Evolutionary conservation across 2,329 filamentous ascomycete species (phyloP).

Genomic region (Blastomyces gilchristii): DNA sequence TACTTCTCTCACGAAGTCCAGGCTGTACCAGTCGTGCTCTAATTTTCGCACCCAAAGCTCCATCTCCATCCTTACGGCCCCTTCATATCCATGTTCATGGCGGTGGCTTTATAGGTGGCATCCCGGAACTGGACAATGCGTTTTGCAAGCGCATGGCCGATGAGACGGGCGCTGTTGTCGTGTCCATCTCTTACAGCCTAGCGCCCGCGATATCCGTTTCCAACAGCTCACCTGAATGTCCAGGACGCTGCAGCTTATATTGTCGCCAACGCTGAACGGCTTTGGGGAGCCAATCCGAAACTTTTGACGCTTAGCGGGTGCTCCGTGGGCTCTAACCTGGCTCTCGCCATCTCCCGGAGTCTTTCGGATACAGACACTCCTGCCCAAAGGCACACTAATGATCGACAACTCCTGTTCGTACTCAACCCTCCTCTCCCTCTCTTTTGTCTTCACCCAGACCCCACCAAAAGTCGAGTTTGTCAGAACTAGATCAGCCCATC

Average conservation of each 20-base stretch:
- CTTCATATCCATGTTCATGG: conserved; percentile 39
- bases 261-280: conserved; percentile 27
- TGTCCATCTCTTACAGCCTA: conserved; percentile 34
- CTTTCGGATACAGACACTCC: conserved; percentile 19
- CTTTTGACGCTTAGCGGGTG: conserved; percentile 38
- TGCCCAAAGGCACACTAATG: conserved; percentile 32
- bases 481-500: too few species aligned
- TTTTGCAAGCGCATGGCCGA: conserved; percentile 29
- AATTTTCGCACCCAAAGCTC: conserved; percentile 24
- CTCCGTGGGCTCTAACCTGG: conserved; percentile 39
- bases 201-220: conserved; percentile 35
- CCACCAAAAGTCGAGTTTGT: neutral
- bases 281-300: conserved; percentile 31
- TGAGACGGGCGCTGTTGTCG: conserved; percentile 34
- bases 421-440: neutral
- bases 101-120: conserved; percentile 37
- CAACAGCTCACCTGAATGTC: conserved; percentile 35
- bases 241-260: conserved; percentile 37
- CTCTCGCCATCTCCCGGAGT: conserved; percentile 25
- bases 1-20: conserved; percentile 22
- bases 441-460: neutral
- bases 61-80: conserved; percentile 22
- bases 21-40: conserved; percentile 25
- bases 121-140: conserved; percentile 31
- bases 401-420: conserved; percentile 30